phyloP scores from a whole-genome alignment of 805 yeast genomes.

The Yamadazyma ubonensis region DNA sequence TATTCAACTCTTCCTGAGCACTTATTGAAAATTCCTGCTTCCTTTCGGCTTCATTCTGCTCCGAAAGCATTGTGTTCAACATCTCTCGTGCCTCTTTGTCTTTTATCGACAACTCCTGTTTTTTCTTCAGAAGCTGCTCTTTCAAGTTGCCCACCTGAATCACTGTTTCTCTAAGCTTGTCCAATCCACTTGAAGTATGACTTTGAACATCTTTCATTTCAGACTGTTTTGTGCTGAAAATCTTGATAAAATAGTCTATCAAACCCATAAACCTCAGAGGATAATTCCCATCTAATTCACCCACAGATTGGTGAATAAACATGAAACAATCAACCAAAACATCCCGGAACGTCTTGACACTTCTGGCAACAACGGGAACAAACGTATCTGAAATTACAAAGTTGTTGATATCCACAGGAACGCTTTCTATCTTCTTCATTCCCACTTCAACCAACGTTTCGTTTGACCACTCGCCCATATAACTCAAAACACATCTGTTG shows the following conservation, averaged over 20 bases:
- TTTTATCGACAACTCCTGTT: slow-evolving; percentile 48
- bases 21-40: slow-evolving; percentile 81
- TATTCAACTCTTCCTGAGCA: slow-evolving; percentile 65
- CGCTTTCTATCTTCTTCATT: slow-evolving; percentile 30
- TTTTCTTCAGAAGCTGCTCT: slow-evolving; percentile 52
- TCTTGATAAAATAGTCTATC: slow-evolving; percentile 30
- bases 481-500: slow-evolving; percentile 82
- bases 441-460: slow-evolving; percentile 53
- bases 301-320: slow-evolving; percentile 38
- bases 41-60: slow-evolving; percentile 91
- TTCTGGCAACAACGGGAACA: slow-evolving; percentile 5
- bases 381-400: slow-evolving; percentile 33
- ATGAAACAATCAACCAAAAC: slow-evolving; percentile 49
- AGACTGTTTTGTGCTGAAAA: slow-evolving; percentile 44
- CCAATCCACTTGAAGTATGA: slow-evolving; percentile 71
- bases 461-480: slow-evolving; percentile 84
- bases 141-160: slow-evolving; percentile 65
- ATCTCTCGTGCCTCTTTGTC: slow-evolving; percentile 68
- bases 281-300: not conserved
- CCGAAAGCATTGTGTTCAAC: slow-evolving; percentile 71
- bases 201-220: slow-evolving; percentile 65
- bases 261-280: slow-evolving; percentile 13
- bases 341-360: slow-evolving; percentile 33
- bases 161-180: slow-evolving; percentile 73
- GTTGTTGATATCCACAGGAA: slow-evolving; percentile 55